phyloP scores from a whole-genome alignment of 2,329 filamentous ascomycete species.

The Sporothrix brunneoviolacea region DNA sequence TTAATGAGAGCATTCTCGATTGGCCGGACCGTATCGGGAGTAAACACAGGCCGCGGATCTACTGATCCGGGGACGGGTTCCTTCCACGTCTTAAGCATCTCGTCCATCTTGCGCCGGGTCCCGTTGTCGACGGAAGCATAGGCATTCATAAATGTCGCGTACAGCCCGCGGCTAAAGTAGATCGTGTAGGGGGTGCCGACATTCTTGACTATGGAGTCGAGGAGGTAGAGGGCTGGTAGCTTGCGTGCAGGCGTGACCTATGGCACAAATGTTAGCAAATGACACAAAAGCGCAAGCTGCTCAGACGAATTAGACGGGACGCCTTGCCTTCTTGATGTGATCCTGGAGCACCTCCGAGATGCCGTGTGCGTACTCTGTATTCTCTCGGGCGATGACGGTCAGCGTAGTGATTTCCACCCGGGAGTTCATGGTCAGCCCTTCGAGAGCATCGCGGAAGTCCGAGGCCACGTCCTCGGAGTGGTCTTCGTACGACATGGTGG shows the following conservation, averaged over 20 bases:
- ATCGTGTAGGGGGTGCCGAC: conserved; percentile 95
- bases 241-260: conserved; percentile 88
- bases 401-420: conserved; percentile 95
- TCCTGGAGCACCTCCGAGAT: conserved; percentile 87
- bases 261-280: conserved; percentile 22
- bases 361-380: conserved; percentile 88
- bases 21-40: conserved; percentile 74
- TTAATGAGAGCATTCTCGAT: conserved; percentile 95
- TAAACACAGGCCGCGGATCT: conserved; percentile 87
- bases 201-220: conserved; percentile 98
- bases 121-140: conserved; percentile 81
- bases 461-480: conserved; percentile 78
- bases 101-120: conserved; percentile 86
- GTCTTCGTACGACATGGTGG: conserved; percentile 43
- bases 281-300: neutral
- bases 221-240: conserved; percentile 89
- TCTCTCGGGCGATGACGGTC: conserved; percentile 95
- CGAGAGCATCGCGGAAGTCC: conserved; percentile 88
- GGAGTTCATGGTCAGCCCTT: conserved; percentile 85
- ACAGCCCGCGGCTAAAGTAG: conserved; percentile 87
- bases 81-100: conserved; percentile 97
- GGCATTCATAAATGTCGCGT: conserved; percentile 92
- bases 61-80: conserved; percentile 90
- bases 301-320: conserved; percentile 28
- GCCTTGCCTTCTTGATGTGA: conserved; percentile 88